Percentiles rank a stretch among this genome's conserved stretches.
phyloP scores from a whole-genome alignment of 495 filamentous ascomycete genomes.

The Trichoderma asperelloides region DNA sequence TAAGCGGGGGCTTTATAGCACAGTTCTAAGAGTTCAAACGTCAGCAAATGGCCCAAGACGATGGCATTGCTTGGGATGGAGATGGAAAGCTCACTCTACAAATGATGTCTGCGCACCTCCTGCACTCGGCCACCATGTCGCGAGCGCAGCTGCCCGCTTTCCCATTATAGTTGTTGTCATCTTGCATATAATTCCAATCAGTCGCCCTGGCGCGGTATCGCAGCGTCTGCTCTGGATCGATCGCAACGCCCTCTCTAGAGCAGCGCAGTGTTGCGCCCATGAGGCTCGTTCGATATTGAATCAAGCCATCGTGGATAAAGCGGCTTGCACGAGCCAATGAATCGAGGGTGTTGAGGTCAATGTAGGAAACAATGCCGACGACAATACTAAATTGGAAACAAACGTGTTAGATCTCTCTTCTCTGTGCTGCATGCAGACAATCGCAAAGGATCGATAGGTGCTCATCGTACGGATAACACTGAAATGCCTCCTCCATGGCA shows the following conservation, averaged over 20 bases:
- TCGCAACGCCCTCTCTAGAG: constrained; percentile 51
- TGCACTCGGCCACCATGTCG: constrained; percentile 77
- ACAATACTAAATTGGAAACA: constrained; percentile 51
- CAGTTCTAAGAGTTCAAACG: constrained; percentile 56
- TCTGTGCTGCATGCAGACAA: background rate
- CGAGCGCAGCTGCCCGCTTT: constrained; percentile 69
- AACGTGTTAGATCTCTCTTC: background rate
- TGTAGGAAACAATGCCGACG: constrained; percentile 57
- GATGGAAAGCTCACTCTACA: constrained; percentile 55
- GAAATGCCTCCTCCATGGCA: constrained; percentile 66
- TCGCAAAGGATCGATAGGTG: constrained; percentile 20
- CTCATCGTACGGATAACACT: constrained; percentile 73
- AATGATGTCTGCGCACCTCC: constrained; percentile 63
- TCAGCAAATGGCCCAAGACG: background rate
- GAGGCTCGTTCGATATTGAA: constrained; percentile 66
- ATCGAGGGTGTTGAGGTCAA: constrained; percentile 82
- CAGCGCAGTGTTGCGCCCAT: constrained; percentile 68
- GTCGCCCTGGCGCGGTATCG: constrained; percentile 41
- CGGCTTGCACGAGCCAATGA: constrained; percentile 71
- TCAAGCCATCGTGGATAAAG: constrained; percentile 62
- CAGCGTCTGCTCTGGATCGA: constrained; percentile 38
- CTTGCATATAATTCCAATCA: constrained; percentile 44
- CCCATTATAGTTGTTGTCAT: constrained; percentile 37
- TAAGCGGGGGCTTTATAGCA: constrained; percentile 64
- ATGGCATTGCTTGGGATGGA: background rate